phyloP scores from a whole-genome alignment of 139 green algal species.

The Axilococcus clingmanii region DNA sequence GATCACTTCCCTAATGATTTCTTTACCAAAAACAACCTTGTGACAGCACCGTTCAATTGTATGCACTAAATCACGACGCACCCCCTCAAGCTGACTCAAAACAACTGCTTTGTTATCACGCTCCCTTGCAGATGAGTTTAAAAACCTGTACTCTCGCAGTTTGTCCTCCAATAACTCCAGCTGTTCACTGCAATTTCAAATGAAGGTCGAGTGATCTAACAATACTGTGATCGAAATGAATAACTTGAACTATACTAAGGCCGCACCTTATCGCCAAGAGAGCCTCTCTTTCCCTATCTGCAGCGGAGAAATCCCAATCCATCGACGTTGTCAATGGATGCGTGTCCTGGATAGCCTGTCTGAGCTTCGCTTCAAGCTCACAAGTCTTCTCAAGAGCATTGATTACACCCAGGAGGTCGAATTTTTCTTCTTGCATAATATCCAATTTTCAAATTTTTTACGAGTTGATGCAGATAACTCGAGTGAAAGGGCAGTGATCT shows the following conservation, averaged over 20 bases:
- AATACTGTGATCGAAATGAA: conserved; percentile 1
- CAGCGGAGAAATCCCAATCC: conserved; percentile 27
- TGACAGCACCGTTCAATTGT: conserved; percentile 1
- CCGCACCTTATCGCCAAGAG: conserved; percentile 32
- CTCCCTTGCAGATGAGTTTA: neutral
- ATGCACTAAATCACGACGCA: conserved; percentile 34
- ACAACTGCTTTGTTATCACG: conserved; percentile 25
- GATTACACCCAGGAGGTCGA: conserved; percentile 25
- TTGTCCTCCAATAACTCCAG: conserved; percentile 51
- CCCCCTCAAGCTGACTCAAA: conserved; percentile 38
- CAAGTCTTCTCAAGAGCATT: conserved; percentile 29
- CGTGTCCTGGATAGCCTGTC: conserved; percentile 43
- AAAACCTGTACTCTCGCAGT: conserved; percentile 30
- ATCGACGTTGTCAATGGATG: conserved; percentile 38
- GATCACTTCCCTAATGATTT: conserved; percentile 26
- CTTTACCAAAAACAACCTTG: conserved; percentile 34
- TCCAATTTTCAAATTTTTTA: conserved; percentile 22
- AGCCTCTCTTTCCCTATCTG: conserved; percentile 31
- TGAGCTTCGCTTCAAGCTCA: conserved; percentile 31
- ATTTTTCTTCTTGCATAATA: too few species aligned
- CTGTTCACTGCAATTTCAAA: conserved; percentile 29
- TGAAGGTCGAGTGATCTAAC: neutral
- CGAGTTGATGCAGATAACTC: conserved; percentile 4
- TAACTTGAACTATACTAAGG: neutral
- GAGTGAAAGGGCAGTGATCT: neutral